Evolutionary conservation across 2,329 filamentous ascomycete genomes (phyloP), one percentile per base, ranked within the genome.

Genomic region (Fusarium fracticaudum): DNA sequence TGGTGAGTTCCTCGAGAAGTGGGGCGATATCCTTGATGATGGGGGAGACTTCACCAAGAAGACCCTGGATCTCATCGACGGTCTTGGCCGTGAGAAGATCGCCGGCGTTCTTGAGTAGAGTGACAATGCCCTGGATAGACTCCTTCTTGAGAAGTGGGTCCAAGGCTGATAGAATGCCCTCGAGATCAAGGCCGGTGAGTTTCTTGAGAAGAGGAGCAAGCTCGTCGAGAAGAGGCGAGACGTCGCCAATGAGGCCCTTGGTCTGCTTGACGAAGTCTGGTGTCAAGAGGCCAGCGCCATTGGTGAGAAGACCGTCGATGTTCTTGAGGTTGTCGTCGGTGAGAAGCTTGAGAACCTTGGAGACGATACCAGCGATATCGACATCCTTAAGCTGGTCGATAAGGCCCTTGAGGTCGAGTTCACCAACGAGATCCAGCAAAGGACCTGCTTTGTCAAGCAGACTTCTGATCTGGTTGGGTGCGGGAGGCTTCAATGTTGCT

Each of bases 231-330:
- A 84, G 75, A 6, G 81, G 79, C 14, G 81, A 68, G 11, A 83
- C 77, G 51, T 81, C 51, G 45, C 76, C 24, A 54, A 72, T 59
- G 76, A 76, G 73, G 53, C 20, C 82, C 38, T 72, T 72, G 15
- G 57, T 77, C 71, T 50, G 69, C 47, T 74, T 76, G 58, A 79
- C 74, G 2, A 71, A 75, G 0, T 69, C 60, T 8, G 76, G 69
- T 1, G 82, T 84, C 33, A 85, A 75, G 35, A 85, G 79, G 8
- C 69, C 67, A 8, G 80, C 81, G n/a, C 83, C 84, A 29, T 84
- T 84, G 31, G 73, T 76, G 6, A 85, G 71, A 11, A 85, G 76
- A 15, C 47, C 75, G 12, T 82, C 78, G 29, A 85, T 78, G 47
- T 79, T 80, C 43, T 79, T 75, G 41, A 84, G 78, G 14, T 82